These are phyloP conservation scores for Triticum monococcum DNA, from an alignment of 176 grass and related monocot species.

Conservation along the genomic window DNA sequence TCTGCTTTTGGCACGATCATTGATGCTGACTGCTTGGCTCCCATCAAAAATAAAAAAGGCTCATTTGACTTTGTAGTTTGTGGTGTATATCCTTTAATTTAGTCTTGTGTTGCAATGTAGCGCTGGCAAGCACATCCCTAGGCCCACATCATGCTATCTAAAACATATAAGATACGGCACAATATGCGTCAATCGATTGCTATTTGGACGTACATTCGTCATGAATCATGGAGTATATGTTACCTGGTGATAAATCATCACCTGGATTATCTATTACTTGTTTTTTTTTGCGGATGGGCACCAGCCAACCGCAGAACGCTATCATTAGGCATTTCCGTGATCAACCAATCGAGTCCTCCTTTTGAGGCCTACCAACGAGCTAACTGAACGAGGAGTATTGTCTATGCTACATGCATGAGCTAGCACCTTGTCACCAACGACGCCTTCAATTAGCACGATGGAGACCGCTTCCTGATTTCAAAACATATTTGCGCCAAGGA, in stretches of 20 bases:
- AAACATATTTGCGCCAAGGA: neutral
- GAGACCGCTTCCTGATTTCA: neutral
- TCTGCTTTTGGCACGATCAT: neutral
- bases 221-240: neutral
- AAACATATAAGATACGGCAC: too few species aligned
- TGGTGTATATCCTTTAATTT: neutral
- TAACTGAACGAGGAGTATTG: neutral
- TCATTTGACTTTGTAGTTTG: neutral
- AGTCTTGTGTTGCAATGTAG: neutral
- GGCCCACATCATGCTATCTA: neutral
- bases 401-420: neutral
- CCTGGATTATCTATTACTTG: neutral
- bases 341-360: slow-evolving; percentile 31
- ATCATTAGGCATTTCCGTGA: slow-evolving; percentile 31
- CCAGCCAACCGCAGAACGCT: neutral
- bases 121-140: neutral
- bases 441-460: neutral
- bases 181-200: neutral
- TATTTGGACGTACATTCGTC: neutral
- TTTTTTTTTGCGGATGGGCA: too few species aligned
- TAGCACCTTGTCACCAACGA: neutral
- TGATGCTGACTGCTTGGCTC: neutral
- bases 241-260: neutral
- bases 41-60: neutral
- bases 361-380: slow-evolving; percentile 2